Base-by-base conservation (phyloP, 306 rosid species). In the Medicago truncatula region DNA sequence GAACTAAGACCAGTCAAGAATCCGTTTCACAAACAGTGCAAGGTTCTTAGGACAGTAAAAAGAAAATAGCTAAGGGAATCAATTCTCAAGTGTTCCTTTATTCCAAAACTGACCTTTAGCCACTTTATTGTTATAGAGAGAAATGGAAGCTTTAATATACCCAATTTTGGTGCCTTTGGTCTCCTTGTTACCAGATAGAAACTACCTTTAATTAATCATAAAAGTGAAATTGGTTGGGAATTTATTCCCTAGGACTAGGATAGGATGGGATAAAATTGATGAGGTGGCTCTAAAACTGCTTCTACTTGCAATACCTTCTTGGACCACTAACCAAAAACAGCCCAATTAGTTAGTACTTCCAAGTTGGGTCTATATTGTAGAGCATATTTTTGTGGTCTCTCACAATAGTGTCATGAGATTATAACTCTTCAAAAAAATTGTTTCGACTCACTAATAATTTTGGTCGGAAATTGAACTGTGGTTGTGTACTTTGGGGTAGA, bases 151-250 rank as follows among this genome's bases (percentile, higher is more conserved):
- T 89, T 83, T 85, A 71, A 43, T 63, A 50, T 69, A 49, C 77
- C 56, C 40, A 75, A 85, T 79, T 6, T 80, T 78, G 88, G 86
- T 82, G 76, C 88, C 87, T 74, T 82, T 86, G 91, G 92, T 86
- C 89, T 86, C 79, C 83, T 82, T 81, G 85, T 79, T 72, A 64
- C 81, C 79, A 73, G 72, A 66, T 78, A 62, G 79, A 77, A 71
- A 68, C 73, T 70, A 50, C 57, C 81, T 87, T 87, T 80, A 79
- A 77, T 87, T 78, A 79, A 73, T 76, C 82, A 72, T 54, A 80
- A 87, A 85, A 83, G 86, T 72, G 81, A 76, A 70, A 71, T 39
- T 52, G 56, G 25, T 78, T 20, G 38, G 63, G 78, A 75, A 76
- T 82, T 82, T 77, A 83, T 82, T 81, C 81, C 81, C 64, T 14